Evolutionary conservation across 805 yeast genomes (phyloP), one percentile per base, ranked within the genome.

Genomic region (Candida nemodendra): DNA sequence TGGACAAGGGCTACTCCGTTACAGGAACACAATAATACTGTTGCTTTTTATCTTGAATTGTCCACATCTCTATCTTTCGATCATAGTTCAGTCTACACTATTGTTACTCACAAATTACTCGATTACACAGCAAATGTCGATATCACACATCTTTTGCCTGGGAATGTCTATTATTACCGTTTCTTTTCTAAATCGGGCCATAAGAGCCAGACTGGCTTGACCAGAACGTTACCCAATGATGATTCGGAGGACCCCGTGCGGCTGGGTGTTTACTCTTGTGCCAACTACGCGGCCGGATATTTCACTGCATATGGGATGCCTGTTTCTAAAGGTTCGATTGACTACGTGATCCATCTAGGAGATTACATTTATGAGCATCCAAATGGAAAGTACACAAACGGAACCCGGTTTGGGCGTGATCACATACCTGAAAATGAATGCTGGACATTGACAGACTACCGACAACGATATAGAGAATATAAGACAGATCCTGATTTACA

Each of bases 311-410:
- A 52, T 27, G 33, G 35, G 12, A 40, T 46, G 41, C 54, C 58
- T 3, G 48, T n/a, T n/a, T n/a, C n/a, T n/a, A n/a, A n/a, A n/a
- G n/a, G n/a, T n/a, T n/a, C 39, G 15, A 14, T 51, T 18, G 57
- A 52, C 34, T 52, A 37, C 32, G 50, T 51, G 8, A 33, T 54
- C 18, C 59, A 54, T 37, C 39, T 54, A 5, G 57, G 59, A n/a
- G 59, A 54, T 28, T 52, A 54, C 29, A 54, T 54, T 26, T 54
- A 54, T 30, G 59, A 51, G 29, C 39, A 51, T 32, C 46, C 44
- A 14, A 49, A 49, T 34, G 59, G 57, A 9, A 36, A 35, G 22
- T 54, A 52, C 27, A 44, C 54, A 9, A 38, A 52, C 30, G 57
- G 59, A 11, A 50, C 54, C 2, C 33, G 22, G 3, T 19, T 51